These are phyloP conservation scores for Wallemia mellicola DNA, from an alignment of 1,284 basidiomycete species.

Conservation along the genomic window DNA sequence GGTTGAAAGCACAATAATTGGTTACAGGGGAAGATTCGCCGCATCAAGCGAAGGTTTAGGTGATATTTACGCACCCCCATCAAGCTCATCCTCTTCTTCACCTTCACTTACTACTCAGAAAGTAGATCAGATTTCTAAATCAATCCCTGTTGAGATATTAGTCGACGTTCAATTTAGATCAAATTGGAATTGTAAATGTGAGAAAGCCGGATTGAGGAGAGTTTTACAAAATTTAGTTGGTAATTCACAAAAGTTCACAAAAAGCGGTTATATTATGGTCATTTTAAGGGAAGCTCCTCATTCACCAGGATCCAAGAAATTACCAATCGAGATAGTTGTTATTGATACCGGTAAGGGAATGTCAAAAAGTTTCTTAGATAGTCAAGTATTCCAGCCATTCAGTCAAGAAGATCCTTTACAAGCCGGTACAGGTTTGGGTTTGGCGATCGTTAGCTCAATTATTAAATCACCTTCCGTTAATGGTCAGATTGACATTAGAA, in stretches of 20 bases:
- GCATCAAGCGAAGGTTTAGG: conserved; percentile 47
- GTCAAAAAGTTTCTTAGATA: conserved; percentile 49
- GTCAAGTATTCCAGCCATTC: conserved; percentile 88
- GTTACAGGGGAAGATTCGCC: conserved; percentile 47
- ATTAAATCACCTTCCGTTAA: conserved; percentile 55
- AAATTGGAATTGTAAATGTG: conserved; percentile 64
- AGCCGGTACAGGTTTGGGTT: conserved; percentile 29
- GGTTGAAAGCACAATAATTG: conserved; percentile 81
- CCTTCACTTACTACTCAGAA: conserved; percentile 18
- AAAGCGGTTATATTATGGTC: conserved; percentile 60
- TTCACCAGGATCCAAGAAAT: conserved; percentile 23
- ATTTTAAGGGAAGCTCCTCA: conserved; percentile 41
- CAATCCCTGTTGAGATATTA: conserved; percentile 44
- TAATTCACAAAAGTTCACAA: conserved; percentile 77
- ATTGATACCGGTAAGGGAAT: conserved; percentile 80
- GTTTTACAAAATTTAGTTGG: conserved; percentile 87
- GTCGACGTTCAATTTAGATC: conserved; percentile 40
- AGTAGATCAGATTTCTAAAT: conserved; percentile 13
- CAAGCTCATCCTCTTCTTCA: conserved; percentile 2
- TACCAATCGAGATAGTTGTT: conserved; percentile 58
- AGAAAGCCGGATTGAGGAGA: conserved; percentile 69
- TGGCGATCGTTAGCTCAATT: conserved; percentile 85
- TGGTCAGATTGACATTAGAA: conserved; percentile 54
- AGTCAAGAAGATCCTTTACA: conserved; percentile 30
- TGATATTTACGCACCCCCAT: conserved; percentile 52